These are phyloP conservation scores for Alnus rubra DNA, from an alignment of 306 rosid species.

Conservation along the genomic window DNA sequence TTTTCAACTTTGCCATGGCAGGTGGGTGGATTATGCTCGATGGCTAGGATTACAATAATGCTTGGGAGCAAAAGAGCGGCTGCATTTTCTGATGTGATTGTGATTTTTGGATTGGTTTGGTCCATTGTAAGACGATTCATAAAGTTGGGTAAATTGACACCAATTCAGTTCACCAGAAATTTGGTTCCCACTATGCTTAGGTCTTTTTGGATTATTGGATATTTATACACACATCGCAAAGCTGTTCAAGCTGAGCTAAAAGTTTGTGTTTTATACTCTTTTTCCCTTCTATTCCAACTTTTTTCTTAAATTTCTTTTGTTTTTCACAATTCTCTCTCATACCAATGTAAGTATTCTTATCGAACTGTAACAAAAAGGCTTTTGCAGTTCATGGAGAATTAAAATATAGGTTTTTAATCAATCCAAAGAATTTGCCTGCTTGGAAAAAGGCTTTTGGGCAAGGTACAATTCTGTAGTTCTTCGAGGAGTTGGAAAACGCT, in stretches of 20 bases:
- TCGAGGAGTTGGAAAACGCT: no score
- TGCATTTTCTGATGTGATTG: constrained; percentile 20
- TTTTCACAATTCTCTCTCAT: background rate
- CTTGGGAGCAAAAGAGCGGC: constrained; percentile 18
- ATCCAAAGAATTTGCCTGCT: background rate
- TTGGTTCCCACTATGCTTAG: constrained; percentile 39
- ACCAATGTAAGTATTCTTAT: constrained; percentile 11
- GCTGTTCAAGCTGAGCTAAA: constrained; percentile 26
- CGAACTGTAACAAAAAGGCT: background rate
- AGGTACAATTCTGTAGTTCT: no score
- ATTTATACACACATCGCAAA: constrained; percentile 5
- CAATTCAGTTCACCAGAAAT: constrained; percentile 28
- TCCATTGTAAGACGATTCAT: constrained; percentile 27
- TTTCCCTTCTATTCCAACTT: background rate
- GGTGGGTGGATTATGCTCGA: constrained; percentile 97
- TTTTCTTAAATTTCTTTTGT: background rate
- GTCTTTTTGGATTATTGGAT: constrained; percentile 25
- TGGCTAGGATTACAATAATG: constrained; percentile 71
- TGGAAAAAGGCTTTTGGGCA: background rate
- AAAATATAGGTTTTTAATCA: background rate
- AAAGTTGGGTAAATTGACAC: constrained; percentile 14
- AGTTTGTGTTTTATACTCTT: constrained; percentile 16
- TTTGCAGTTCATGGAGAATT: background rate
- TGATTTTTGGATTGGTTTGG: constrained; percentile 26
- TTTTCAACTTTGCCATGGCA: constrained; percentile 35